Base-by-base conservation (phyloP, 1,284 basidiomycete species). In the Microstroma glucosiphilum region DNA sequence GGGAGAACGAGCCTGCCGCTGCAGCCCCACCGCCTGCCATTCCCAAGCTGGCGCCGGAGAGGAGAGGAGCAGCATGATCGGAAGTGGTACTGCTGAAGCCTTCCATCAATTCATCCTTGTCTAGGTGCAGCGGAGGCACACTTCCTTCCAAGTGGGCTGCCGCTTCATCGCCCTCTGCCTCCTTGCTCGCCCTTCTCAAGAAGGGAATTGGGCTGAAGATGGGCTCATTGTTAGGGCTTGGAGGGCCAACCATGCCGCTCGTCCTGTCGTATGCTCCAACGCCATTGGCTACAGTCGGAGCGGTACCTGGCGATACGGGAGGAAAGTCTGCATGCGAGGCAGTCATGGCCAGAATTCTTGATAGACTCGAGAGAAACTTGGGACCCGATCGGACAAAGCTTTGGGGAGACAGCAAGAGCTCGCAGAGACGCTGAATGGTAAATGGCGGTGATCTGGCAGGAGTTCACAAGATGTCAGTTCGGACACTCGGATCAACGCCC, bases 201-300 rank as follows among this genome's bases (percentile, higher is more conserved):
- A 54, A 54, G 13, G 51, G 51, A 7, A 54, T 54, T 4, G 51
- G 51, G 15, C 51, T 54, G 51, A 54, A 54, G 6, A 54, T 17
- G 6, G 51, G 51, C 25, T 54, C 51, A 13, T 15, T 26, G 13
- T 23, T 54, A 8, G 51, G 51, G 13, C 51, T 54, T 6, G 51
- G 51, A 23, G 51, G 51, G n/a, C 51, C 51, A 19, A 25, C 26
- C 51, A 54, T 54, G 21, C 51, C 13, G 21, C 21, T 25, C 6
- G 21, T 25, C 19, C 51, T 15, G n/a, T 25, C 51, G 19, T 25
- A 15, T 3, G 21, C 17, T 6, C 21, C 21, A 7, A 23, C 8
- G 19, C 51, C 51, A 23, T 54, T 54, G 51, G 25, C 7, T 25
- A 21, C 51, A 8, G 51, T 8, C 3, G 51, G 21, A 8, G 13